These are phyloP conservation scores for Nematocida parisii DNA, from an alignment of 371 early-diverging fungal genomes.

Conservation along the genomic window DNA sequence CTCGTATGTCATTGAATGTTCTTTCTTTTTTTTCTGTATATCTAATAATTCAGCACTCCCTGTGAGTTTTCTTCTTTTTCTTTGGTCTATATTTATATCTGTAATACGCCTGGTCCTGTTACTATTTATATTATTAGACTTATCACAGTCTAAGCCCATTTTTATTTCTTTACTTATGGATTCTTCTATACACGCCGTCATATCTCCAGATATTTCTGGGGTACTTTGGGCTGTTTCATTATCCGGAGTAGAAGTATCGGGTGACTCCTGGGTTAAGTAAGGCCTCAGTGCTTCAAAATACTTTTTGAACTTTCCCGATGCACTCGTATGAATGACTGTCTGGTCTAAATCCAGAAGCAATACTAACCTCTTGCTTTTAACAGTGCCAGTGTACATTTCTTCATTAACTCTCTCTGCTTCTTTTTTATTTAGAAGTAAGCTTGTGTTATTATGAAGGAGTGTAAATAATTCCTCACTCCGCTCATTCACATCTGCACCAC, in stretches of 20 bases:
- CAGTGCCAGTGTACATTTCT: slow-evolving; percentile 71
- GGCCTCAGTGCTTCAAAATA: slow-evolving; percentile 10
- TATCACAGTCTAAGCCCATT: neutral
- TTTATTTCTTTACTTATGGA: neutral
- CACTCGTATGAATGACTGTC: slow-evolving; percentile 90
- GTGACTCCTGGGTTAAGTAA: neutral
- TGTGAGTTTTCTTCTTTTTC: slow-evolving; percentile 11
- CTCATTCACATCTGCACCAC: slow-evolving; percentile 60
- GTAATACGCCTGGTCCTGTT: neutral
- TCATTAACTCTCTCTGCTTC: slow-evolving; percentile 57
- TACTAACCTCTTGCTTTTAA: slow-evolving; percentile 75
- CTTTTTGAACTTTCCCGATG: neutral
- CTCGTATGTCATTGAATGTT: slow-evolving; percentile 6
- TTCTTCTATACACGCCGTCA: neutral
- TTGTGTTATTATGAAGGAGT: slow-evolving; percentile 59
- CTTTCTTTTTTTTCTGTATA: neutral
- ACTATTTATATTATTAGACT: neutral
- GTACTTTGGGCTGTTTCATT: neutral
- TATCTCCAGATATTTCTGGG: neutral
- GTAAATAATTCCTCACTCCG: slow-evolving; percentile 45
- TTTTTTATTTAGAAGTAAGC: slow-evolving; percentile 52
- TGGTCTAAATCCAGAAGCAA: slow-evolving; percentile 96
- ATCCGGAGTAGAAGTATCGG: neutral
- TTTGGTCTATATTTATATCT: neutral
- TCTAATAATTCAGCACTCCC: neutral